Percentiles rank a stretch among this genome's conserved stretches.
These are phyloP conservation scores for Cladosporium sp. DNA, from an alignment of 2,329 filamentous ascomycete species.

Conservation along the genomic window DNA sequence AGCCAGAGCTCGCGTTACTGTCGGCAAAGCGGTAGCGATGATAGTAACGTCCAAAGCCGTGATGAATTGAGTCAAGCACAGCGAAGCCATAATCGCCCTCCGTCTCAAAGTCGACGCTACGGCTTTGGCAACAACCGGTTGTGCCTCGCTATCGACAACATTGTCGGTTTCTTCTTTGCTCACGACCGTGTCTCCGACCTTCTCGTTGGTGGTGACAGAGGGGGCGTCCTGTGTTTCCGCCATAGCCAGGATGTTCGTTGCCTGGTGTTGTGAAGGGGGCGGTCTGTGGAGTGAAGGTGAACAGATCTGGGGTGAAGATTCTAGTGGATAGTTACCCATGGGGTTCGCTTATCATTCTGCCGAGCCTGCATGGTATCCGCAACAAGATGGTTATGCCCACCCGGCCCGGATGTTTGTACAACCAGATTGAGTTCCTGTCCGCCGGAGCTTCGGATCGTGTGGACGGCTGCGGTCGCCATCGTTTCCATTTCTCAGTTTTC, in stretches of 20 bases:
- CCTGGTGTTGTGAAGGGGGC: neutral
- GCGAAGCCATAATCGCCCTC: constrained; percentile 5
- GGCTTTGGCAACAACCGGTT: neutral
- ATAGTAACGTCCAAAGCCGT: constrained; percentile 45
- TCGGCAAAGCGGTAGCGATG: constrained; percentile 62
- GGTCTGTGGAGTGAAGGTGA: neutral
- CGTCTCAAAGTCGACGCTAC: neutral
- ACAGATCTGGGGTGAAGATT: neutral
- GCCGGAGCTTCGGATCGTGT: constrained; percentile 3
- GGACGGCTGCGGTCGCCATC: neutral
- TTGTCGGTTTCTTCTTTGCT: neutral
- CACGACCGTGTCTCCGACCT: neutral
- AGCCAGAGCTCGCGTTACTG: constrained; percentile 45
- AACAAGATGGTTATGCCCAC: neutral
- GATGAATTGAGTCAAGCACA: constrained; percentile 9
- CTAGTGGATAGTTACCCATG: neutral
- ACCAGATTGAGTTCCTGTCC: neutral
- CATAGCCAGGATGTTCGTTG: neutral
- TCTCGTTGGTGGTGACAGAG: neutral
- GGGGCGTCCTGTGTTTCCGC: neutral
- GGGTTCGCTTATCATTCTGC: neutral
- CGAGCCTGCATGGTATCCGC: neutral
- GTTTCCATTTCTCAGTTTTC: neutral
- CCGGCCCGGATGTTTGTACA: neutral
- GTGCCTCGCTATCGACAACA: neutral